These are phyloP conservation scores for Auricularia sp. DNA, from an alignment of 768 basidiomycete species.

Conservation along the genomic window DNA sequence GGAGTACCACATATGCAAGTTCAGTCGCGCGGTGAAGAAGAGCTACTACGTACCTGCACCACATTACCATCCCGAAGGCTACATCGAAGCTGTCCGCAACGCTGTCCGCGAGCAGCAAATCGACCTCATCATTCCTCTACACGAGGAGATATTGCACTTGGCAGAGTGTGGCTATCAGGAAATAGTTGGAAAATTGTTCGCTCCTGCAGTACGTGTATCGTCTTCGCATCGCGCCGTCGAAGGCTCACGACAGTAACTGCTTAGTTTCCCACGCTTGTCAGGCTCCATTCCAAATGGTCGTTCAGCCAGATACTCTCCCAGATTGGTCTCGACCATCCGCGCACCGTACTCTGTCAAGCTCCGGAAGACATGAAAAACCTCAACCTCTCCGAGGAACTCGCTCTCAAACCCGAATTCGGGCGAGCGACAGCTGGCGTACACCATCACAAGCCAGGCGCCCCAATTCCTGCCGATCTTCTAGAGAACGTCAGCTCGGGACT, in stretches of 20 bases:
- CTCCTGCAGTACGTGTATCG: not conserved
- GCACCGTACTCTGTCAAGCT: conserved; percentile 2
- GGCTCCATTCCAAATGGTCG: conserved; percentile 6
- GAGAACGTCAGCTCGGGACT: conserved; percentile 1
- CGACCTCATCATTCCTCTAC: conserved; percentile 7
- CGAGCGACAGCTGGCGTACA: conserved; percentile 3
- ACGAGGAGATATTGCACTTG: conserved; percentile 6
- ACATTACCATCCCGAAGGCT: conserved; percentile 3
- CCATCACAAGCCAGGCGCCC: conserved; percentile 4
- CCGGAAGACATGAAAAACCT: not conserved
- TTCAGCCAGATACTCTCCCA: not conserved
- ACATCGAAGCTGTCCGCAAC: conserved; percentile 4
- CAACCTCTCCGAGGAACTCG: conserved; percentile 4
- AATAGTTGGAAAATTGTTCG: conserved; percentile 1
- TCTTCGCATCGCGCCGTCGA: not conserved
- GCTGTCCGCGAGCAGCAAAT: conserved; percentile 3
- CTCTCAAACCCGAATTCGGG: conserved; percentile 6
- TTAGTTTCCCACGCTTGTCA: conserved; percentile 2
- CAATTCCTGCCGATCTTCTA: conserved; percentile 2
- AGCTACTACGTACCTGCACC: conserved; percentile 6
- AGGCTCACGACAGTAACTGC: not conserved
- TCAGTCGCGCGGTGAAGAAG: conserved; percentile 6
- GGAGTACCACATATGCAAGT: conserved; percentile 9
- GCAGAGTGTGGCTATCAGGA: conserved; percentile 3
- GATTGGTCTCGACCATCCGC: conserved; percentile 1